Base-by-base conservation (phyloP, 2,329 filamentous ascomycete genomes). In the Myriangium duriaei region DNA sequence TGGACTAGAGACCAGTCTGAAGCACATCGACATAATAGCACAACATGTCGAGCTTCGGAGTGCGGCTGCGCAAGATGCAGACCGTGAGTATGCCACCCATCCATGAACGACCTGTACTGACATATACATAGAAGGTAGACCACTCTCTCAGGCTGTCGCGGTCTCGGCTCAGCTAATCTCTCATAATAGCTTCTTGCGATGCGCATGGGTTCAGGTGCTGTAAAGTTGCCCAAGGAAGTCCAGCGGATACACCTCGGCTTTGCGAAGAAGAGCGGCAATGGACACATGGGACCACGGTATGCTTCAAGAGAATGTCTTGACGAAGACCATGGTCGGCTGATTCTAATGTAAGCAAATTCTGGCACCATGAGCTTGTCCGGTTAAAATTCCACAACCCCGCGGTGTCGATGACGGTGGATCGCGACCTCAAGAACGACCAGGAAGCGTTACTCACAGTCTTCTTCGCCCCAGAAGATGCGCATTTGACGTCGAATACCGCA, bases 371-470 rank as follows among this genome's bases (percentile, higher is more conserved):
- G 56, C 76, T 96, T 33, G 83, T 84, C 14, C 76, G 84, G 41
- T 69, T 98, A 48, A 95, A 98, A 69, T 98, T 79, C 65, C 81
- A 93, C 69, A 98, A 98, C 59, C 91, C 91, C 1, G 64, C 76
- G 10, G 60, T 95, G 32, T 75, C 80, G 30, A 92, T 96, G 72
- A 77, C 82, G 42, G 74, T 94, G 51, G 79, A 80, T 58, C 80
- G 82, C 42, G 77, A 72, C 45, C 51, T 57, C 26, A 62, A 77
- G 31, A 67, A 75, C 48, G 57, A 64, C 4, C 65, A 65, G 14
- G 64, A 71, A 5, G 73, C 81, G 11, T 68, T 64, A 32, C 66
- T 86, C 61, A 76, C 72, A 43, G 65, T 87, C 49, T 79, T 79
- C 61, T 72, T 79, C 42, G 45, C 59, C 48, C 32, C 55, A 51